Evolutionary conservation across 306 rosid genomes (phyloP), one percentile per base, ranked within the genome.

Genomic region (Boehmeria nivea): DNA sequence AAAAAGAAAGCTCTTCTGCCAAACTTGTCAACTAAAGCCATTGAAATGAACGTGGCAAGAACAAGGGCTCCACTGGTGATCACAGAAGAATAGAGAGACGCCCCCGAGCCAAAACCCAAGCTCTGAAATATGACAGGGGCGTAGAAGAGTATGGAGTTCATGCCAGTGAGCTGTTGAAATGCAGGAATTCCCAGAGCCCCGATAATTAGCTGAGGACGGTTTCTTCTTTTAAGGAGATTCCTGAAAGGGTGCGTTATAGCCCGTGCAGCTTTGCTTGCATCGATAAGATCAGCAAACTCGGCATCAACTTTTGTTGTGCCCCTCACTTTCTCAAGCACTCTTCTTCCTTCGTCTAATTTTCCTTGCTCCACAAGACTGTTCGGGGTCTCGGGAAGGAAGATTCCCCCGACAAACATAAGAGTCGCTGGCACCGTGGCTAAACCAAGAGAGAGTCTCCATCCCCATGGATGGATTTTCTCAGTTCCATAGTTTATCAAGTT

Each of bases 121-220:
- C 95, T 93, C 73, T 93, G 96, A 36, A 93, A 93, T 31, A 93
- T 85, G 62, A 93, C 99, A 0, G 99, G 99, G 4, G 99, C 99
- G 51, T 93, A 93, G 76, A 93, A 88, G 66, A 93, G 95, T 42
- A 93, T 93, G 13, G 99, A 93, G 79, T 83, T 88, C 72, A 83
- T 93, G 53, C 99, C 99, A 0, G 99, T 93, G 59, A 93, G 81
- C 56, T 93, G 99, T 61, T 93, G 99, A 68, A 93, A 93, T 33
- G 95, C 96, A 6, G 95, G 96, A 56, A 93, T 87, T 33, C 88
- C 96, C 74, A 93, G 63, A 28, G 96, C 95, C 4, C 99, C 99
- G 4, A 93, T 81, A n/a, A 93, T 16, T n/a, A 93, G 66, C 33
- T 93, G 96, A 2, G 99, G 95, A 20, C 95, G 91, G 61, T 93